Percentiles rank a stretch among this genome's conserved stretches.
Conservation (phyloP, 2,329 filamentous ascomycete genomes). For the Elsinoe batatas region DNA sequence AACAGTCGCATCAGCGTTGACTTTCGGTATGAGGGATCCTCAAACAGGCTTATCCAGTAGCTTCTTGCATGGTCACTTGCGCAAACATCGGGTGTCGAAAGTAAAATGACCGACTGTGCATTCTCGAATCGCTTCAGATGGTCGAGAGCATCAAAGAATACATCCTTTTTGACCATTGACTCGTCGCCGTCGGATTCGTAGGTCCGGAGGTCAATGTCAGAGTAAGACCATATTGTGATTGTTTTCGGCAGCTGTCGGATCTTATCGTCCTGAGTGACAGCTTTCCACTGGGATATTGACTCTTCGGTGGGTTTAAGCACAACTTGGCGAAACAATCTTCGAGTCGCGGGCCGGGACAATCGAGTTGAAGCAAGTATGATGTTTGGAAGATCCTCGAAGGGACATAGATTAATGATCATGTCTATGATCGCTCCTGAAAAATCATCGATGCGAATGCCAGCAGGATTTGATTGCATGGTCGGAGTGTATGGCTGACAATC, state of each 20-base stretch:
- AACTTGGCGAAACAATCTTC: neutral
- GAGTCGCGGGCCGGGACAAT: neutral
- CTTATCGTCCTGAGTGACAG: neutral
- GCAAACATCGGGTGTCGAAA: neutral
- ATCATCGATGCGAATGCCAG: neutral
- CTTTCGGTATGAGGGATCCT: neutral
- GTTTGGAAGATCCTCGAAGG: neutral
- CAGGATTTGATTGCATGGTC: neutral
- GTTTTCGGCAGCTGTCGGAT: neutral
- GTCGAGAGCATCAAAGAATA: neutral
- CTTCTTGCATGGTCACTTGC: neutral
- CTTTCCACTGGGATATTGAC: neutral
- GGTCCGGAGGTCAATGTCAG: neutral
- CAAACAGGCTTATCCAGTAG: neutral
- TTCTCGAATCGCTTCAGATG: neutral
- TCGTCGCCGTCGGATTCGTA: neutral
- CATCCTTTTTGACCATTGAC: neutral
- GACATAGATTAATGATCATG: neutral
- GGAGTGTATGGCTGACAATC: neutral
- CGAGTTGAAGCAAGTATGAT: neutral
- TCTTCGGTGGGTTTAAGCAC: neutral
- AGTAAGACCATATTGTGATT: constrained; percentile 5
- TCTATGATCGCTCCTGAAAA: neutral
- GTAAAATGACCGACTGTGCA: neutral
- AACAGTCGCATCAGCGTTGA: neutral